phyloP scores from a whole-genome alignment of 2,329 filamentous ascomycete species.

The Diaporthe nobilis region DNA sequence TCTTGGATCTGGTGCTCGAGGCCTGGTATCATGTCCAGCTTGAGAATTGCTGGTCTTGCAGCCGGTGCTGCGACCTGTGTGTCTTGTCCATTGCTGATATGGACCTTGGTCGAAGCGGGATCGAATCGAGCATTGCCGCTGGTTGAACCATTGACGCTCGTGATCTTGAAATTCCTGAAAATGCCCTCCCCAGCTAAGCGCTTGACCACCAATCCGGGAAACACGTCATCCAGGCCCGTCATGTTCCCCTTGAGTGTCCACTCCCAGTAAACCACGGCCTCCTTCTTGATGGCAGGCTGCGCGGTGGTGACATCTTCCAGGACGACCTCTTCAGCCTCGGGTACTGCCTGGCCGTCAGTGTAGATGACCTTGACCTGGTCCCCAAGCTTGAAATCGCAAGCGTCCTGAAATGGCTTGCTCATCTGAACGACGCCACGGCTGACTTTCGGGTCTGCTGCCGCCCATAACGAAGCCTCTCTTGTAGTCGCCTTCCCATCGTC shows the following conservation, averaged over 20 bases:
- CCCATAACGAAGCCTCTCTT: constrained; percentile 65
- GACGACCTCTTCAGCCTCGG: constrained; percentile 70
- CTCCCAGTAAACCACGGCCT: constrained; percentile 55
- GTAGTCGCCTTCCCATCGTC: constrained; percentile 39
- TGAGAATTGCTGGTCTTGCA: constrained; percentile 52
- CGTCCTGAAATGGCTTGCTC: constrained; percentile 80
- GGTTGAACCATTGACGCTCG: constrained; percentile 67
- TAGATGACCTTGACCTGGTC: constrained; percentile 75
- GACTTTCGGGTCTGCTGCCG: constrained; percentile 66
- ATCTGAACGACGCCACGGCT: constrained; percentile 79
- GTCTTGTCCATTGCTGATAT: constrained; percentile 54
- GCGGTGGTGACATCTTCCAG: constrained; percentile 70
- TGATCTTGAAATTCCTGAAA: constrained; percentile 72
- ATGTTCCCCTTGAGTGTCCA: constrained; percentile 50
- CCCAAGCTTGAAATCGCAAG: constrained; percentile 79
- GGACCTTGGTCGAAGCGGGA: constrained; percentile 51
- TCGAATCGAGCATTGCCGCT: constrained; percentile 61
- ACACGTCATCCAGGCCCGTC: constrained; percentile 73
- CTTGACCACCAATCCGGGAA: constrained; percentile 80
- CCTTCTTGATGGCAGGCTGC: constrained; percentile 50
- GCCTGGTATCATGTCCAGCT: constrained; percentile 74
- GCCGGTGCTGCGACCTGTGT: constrained; percentile 48
- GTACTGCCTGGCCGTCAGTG: constrained; percentile 63
- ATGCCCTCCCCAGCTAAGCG: constrained; percentile 68
- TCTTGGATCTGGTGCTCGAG: constrained; percentile 73